phyloP scores from a whole-genome alignment of 2,329 filamentous ascomycete species.

The Pseudogymnoascus sp. region DNA sequence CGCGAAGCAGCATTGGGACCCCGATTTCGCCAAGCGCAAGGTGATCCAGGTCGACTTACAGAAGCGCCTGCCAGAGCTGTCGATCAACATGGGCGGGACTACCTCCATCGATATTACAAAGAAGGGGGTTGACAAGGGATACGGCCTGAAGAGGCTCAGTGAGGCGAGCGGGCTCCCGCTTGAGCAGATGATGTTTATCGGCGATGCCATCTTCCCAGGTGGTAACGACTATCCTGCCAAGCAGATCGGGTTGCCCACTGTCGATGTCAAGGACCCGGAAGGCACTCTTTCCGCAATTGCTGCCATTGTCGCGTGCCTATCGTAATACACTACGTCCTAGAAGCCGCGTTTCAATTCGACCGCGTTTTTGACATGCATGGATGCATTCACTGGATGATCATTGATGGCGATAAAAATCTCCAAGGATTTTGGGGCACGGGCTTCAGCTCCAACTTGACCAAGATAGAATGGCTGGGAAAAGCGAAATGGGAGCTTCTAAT shows the following conservation, averaged over 20 bases:
- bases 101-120: slow-evolving; percentile 36
- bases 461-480: neutral
- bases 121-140: slow-evolving; percentile 33
- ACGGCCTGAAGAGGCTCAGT: slow-evolving; percentile 13
- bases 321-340: neutral
- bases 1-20: slow-evolving; percentile 34
- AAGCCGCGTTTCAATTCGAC: neutral
- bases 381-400: neutral
- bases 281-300: neutral
- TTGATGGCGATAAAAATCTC: neutral
- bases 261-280: neutral
- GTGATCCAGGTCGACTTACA: slow-evolving; percentile 33
- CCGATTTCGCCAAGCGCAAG: slow-evolving; percentile 34
- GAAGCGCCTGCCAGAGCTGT: slow-evolving; percentile 30
- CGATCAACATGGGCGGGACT: slow-evolving; percentile 36
- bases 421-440: neutral
- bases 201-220: slow-evolving; percentile 35
- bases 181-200: slow-evolving; percentile 35
- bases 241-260: slow-evolving; percentile 23
- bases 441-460: neutral
- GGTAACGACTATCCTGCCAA: slow-evolving; percentile 34
- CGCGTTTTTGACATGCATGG: neutral
- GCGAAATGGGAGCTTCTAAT: neutral
- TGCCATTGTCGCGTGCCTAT: neutral
- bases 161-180: slow-evolving; percentile 25